Evolutionary conservation across 805 yeast species (phyloP).

Genomic region (Wickerhamomyces hampshirensis): DNA sequence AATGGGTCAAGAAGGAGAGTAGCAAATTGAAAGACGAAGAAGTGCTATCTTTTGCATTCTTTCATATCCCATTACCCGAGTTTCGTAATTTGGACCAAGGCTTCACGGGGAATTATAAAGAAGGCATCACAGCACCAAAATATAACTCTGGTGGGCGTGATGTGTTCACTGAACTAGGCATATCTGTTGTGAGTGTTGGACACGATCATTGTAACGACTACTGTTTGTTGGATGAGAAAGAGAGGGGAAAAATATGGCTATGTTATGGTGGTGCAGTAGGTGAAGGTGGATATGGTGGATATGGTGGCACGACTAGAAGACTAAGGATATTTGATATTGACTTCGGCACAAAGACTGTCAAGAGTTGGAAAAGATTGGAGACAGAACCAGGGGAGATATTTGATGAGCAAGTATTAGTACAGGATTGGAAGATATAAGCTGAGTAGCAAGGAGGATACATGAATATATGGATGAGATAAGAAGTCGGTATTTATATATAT

Average conservation of each 20-base stretch:
- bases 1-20: slow-evolving; percentile 40
- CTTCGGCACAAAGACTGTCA: slow-evolving; percentile 34
- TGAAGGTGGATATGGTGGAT: slow-evolving; percentile 95
- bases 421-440: slow-evolving; percentile 16
- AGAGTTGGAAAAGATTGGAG: slow-evolving; percentile 73
- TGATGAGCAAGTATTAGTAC: slow-evolving; percentile 38
- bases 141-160: slow-evolving; percentile 64
- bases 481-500: not conserved
- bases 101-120: slow-evolving; percentile 60
- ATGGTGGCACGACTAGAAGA: slow-evolving; percentile 81
- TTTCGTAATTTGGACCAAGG: slow-evolving; percentile 45
- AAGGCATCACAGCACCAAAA: slow-evolving; percentile 74
- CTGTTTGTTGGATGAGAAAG: slow-evolving; percentile 52
- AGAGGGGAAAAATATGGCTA: slow-evolving; percentile 51
- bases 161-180: slow-evolving; percentile 59
- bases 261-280: slow-evolving; percentile 95
- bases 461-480: no score
- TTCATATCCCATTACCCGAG: slow-evolving; percentile 93
- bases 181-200: slow-evolving; percentile 74
- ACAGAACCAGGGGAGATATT: slow-evolving; percentile 41
- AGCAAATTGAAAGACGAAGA: slow-evolving; percentile 24
- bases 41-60: no score
- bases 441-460: not conserved
- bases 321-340: slow-evolving; percentile 69
- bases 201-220: slow-evolving; percentile 96